Conservation (phyloP, 2,329 filamentous ascomycete genomes). For the Pseudogymnoascus sp. region DNA sequence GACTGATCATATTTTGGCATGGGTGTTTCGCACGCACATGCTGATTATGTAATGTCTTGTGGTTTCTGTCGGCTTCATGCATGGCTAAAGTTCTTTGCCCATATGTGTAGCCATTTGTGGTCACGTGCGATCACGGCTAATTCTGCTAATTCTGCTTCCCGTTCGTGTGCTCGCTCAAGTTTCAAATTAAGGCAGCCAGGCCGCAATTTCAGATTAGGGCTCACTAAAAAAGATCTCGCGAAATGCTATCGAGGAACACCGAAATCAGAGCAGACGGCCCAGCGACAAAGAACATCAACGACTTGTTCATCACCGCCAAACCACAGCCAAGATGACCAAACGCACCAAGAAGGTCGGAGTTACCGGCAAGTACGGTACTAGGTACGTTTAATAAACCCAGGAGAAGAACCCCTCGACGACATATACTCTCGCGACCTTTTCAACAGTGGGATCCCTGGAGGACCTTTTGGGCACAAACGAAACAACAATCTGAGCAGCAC, state of each 20-base stretch:
- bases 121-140: not conserved
- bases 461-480: not conserved
- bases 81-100: too few species aligned
- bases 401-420: constrained; percentile 21
- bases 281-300: constrained; percentile 10
- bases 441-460: constrained; percentile 13
- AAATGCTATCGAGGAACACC: constrained; percentile 9
- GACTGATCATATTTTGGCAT: not conserved
- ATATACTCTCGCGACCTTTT: constrained; percentile 12
- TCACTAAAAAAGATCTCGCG: constrained; percentile 10
- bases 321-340: constrained; percentile 73
- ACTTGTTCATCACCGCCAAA: constrained; percentile 23
- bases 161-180: not conserved
- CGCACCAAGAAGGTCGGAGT: constrained; percentile 98
- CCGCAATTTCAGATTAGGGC: not conserved
- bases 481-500: not conserved
- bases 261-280: constrained; percentile 9
- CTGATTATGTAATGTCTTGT: not conserved
- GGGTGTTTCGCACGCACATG: not conserved
- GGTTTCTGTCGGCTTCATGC: not conserved
- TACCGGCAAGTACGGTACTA: constrained; percentile 97
- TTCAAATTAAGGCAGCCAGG: not conserved
- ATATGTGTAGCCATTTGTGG: not conserved
- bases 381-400: constrained; percentile 48
- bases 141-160: not conserved